Conservation (phyloP, 225 moss, liverwort and hornwort genomes). For the Ulota crispa region DNA sequence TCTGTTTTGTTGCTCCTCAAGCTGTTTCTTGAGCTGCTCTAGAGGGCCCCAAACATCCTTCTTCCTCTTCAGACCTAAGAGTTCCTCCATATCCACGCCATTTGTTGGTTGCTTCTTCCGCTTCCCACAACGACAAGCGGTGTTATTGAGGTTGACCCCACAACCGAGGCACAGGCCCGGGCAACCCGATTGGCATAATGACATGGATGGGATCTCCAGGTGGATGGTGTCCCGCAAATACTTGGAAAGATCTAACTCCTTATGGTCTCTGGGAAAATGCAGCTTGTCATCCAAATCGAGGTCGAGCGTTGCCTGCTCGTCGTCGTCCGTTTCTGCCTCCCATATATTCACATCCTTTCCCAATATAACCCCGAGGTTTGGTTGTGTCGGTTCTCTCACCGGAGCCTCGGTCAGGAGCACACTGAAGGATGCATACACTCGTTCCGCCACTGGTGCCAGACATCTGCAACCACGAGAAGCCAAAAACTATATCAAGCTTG, state of each 20-base stretch:
- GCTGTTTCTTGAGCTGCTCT: constrained; percentile 83
- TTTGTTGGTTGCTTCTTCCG: constrained; percentile 21
- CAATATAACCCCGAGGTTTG: constrained; percentile 71
- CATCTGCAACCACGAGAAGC: constrained; percentile 50
- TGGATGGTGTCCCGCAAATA: constrained; percentile 91
- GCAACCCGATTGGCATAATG: constrained; percentile 66
- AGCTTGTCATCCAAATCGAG: constrained; percentile 93
- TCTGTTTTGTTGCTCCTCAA: constrained; percentile 43
- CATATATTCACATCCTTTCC: constrained; percentile 41
- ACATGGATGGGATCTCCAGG: constrained; percentile 80
- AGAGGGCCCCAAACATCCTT: constrained; percentile 80
- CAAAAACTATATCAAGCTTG: background rate
- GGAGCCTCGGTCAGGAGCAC: constrained; percentile 72
- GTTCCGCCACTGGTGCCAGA: constrained; percentile 71
- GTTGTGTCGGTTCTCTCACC: constrained; percentile 73
- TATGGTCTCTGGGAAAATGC: constrained; percentile 72
- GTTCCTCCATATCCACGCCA: constrained; percentile 37
- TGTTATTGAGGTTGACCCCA: constrained; percentile 72
- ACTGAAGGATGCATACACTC: constrained; percentile 68
- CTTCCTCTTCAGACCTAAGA: constrained; percentile 28
- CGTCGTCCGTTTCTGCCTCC: constrained; percentile 41
- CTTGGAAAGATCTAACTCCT: constrained; percentile 86
- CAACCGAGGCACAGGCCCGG: constrained; percentile 72
- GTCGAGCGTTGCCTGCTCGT: constrained; percentile 55
- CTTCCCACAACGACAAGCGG: constrained; percentile 59